A percentile compares a stretch with the other conserved stretches of the same genome.
Conservation (phyloP, 2,329 filamentous ascomycete genomes). For the Penicillium sp. region DNA sequence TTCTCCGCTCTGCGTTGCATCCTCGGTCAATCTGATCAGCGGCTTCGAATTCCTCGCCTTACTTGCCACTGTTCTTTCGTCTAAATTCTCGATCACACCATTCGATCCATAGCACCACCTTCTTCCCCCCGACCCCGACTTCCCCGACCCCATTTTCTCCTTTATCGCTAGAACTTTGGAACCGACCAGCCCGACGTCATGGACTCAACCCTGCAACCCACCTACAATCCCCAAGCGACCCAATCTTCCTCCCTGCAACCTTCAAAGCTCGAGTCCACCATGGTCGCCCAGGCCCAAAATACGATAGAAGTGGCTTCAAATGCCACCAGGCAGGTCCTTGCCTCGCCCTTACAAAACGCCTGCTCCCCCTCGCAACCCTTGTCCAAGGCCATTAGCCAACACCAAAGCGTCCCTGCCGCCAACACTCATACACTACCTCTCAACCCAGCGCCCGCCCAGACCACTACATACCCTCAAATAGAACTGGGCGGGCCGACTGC, state of each 20-base stretch:
- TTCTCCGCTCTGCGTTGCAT: conserved; percentile 1
- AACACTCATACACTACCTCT: conserved; percentile 12
- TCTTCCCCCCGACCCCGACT: neutral
- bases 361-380: conserved; percentile 16
- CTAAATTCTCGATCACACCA: neutral
- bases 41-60: conserved; percentile 6
- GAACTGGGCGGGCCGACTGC: conserved; percentile 37
- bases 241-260: conserved; percentile 11
- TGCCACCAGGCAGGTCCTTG: conserved; percentile 13
- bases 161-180: neutral
- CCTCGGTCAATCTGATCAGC: conserved; percentile 1
- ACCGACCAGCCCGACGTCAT: conserved; percentile 11
- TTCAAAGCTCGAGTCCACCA: conserved; percentile 9
- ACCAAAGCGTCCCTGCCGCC: conserved; percentile 6
- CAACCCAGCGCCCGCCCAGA: conserved; percentile 11
- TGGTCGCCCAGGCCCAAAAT: conserved; percentile 11
- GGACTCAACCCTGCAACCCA: conserved; percentile 19
- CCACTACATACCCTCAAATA: conserved; percentile 28
- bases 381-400: conserved; percentile 11
- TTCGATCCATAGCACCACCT: neutral
- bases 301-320: conserved; percentile 15
- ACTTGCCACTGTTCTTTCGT: conserved; percentile 1
- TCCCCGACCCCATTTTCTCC: neutral
- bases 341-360: conserved; percentile 17
- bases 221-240: conserved; percentile 17